These are phyloP conservation scores for Thalassiosira mediterranea DNA, from an alignment of 352 stramenopile genomes.

Conservation along the genomic window DNA sequence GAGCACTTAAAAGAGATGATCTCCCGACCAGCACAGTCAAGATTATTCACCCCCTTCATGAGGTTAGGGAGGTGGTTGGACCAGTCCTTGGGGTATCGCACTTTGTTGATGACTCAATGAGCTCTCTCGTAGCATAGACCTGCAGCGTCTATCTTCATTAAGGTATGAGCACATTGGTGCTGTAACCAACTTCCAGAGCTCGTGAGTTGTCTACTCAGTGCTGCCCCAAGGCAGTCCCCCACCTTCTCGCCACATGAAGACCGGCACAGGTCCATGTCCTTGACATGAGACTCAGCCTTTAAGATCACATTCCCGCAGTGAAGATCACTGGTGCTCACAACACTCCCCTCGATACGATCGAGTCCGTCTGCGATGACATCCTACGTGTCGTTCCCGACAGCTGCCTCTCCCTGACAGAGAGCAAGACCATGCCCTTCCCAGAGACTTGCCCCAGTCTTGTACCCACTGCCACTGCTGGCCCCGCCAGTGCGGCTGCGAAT, in stretches of 20 bases:
- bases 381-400: conserved; percentile 51
- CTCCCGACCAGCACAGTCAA: conserved; percentile 62
- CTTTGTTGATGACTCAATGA: too few species aligned
- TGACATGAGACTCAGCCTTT: conserved; percentile 34
- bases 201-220: background rate
- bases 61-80: conserved; percentile 8
- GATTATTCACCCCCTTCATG: conserved; percentile 41
- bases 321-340: conserved; percentile 63
- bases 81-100: too few species aligned
- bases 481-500: conserved; percentile 2
- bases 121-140: too few species aligned
- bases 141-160: conserved; percentile 58
- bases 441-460: conserved; percentile 18
- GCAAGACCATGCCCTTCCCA: conserved; percentile 35
- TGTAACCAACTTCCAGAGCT: conserved; percentile 24
- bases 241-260: too few species aligned
- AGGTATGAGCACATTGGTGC: conserved; percentile 48
- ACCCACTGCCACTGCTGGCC: background rate
- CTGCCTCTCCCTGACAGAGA: conserved; percentile 45
- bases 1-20: conserved; percentile 58
- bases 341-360: conserved; percentile 42
- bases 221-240: background rate
- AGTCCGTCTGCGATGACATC: conserved; percentile 54
- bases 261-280: conserved; percentile 12
- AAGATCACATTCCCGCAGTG: conserved; percentile 70